Evolutionary conservation across 2,329 filamentous ascomycete genomes (phyloP).

Genomic region (Samsoniella hepiali): DNA sequence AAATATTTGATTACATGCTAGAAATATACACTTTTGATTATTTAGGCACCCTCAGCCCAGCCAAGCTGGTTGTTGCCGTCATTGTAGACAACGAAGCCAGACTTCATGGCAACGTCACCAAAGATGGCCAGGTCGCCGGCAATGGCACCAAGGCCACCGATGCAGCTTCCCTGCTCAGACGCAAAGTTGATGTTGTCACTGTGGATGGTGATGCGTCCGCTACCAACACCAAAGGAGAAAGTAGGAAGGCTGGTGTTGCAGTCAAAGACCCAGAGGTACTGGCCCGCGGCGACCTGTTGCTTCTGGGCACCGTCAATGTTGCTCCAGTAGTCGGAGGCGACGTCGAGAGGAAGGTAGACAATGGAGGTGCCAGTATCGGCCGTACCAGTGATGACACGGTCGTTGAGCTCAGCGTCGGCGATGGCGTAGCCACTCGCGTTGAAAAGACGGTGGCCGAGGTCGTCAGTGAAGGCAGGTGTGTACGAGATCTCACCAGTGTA

Average conservation of each 20-base stretch:
- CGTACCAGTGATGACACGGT: conserved; percentile 44
- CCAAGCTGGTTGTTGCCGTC: conserved; percentile 50
- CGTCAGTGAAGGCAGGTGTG: conserved; percentile 54
- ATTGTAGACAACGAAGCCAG: conserved; percentile 57
- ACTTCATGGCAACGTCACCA: conserved; percentile 60
- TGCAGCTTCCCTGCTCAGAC: conserved; percentile 43
- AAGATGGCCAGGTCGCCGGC: conserved; percentile 49
- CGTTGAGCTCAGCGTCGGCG: conserved; percentile 24
- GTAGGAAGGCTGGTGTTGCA: conserved; percentile 45
- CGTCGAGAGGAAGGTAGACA: conserved; percentile 52
- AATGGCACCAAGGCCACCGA: conserved; percentile 64
- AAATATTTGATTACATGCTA: not conserved
- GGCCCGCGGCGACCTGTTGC: not conserved
- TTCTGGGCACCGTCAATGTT: not conserved
- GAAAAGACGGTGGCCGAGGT: conserved; percentile 60
- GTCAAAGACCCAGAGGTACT: conserved; percentile 32
- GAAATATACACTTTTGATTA: not conserved
- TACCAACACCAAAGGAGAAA: conserved; percentile 54
- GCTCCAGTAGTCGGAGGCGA: conserved; percentile 48
- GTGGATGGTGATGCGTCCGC: conserved; percentile 50
- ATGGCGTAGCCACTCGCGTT: conserved; percentile 25
- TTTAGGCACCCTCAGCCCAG: conserved; percentile 17
- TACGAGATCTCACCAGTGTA: conserved; percentile 62
- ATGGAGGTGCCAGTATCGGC: conserved; percentile 62
- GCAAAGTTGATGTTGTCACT: conserved; percentile 10